Evolutionary conservation across 768 basidiomycete genomes (phyloP).

Genomic region (Cyclocybe aegerita): DNA sequence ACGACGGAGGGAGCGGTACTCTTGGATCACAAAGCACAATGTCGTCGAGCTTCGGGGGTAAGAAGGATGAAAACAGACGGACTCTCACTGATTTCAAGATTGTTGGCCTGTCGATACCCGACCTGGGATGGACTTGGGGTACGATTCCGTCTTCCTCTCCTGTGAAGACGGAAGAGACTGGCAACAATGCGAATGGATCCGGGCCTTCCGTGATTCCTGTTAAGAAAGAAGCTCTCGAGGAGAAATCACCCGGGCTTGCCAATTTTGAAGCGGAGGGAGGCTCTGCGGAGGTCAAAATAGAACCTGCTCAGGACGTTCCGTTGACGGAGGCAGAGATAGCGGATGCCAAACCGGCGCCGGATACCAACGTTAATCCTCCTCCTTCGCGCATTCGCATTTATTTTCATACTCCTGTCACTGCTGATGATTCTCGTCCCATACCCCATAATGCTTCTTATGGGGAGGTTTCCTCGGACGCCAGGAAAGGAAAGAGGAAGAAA

Average conservation of each 20-base stretch:
- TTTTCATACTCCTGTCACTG: slow-evolving; percentile 86
- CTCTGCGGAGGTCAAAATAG: slow-evolving; percentile 25
- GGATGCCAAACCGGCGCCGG: slow-evolving; percentile 28
- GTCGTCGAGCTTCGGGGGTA: slow-evolving; percentile 53
- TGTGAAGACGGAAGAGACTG: slow-evolving; percentile 34
- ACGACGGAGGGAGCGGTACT: slow-evolving; percentile 39
- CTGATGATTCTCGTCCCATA: slow-evolving; percentile 78
- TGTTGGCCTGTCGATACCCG: slow-evolving; percentile 81
- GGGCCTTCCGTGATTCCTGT: slow-evolving; percentile 29
- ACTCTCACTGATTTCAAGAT: slow-evolving; percentile 99
- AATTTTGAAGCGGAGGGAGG: slow-evolving; percentile 20
- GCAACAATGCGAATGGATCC: slow-evolving; percentile 21
- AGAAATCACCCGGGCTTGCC: slow-evolving; percentile 15
- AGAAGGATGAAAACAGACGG: slow-evolving; percentile 85
- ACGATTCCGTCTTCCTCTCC: slow-evolving; percentile 38
- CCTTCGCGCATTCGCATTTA: slow-evolving; percentile 88
- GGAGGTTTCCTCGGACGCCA: slow-evolving; percentile 52
- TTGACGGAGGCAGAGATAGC: slow-evolving; percentile 28
- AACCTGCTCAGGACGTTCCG: slow-evolving; percentile 23
- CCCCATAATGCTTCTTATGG: slow-evolving; percentile 56
- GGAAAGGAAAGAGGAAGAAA: slow-evolving; percentile 88
- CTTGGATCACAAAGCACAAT: slow-evolving; percentile 47
- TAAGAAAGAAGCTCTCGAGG: slow-evolving; percentile 35
- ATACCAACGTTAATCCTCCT: slow-evolving; percentile 39
- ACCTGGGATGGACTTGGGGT: slow-evolving; percentile 89